Evolutionary conservation across 805 yeast species (phyloP).

Genomic region (Yamadazyma nakazawae): DNA sequence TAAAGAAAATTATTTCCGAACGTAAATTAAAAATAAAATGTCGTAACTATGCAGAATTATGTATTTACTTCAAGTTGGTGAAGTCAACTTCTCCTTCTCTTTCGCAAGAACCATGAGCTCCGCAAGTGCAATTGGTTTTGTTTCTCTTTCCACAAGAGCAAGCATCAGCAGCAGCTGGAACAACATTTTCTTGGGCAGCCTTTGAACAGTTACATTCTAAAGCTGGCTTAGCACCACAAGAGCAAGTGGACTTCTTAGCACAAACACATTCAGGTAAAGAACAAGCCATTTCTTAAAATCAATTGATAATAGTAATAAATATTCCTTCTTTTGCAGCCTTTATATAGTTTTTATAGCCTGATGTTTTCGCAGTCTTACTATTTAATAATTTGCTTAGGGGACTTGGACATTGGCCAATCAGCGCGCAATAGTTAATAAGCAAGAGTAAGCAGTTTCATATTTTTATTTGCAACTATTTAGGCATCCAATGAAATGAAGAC

Average conservation of each 20-base stretch:
- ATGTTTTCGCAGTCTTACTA: conserved; percentile 4
- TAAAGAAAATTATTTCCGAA: too few relatives aligned
- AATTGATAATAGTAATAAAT: neutral
- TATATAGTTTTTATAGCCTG: conserved; percentile 1
- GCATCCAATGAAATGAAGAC: conserved; percentile 1
- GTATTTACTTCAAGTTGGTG: conserved; percentile 37
- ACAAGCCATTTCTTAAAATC: conserved; percentile 22
- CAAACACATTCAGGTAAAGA: conserved; percentile 51
- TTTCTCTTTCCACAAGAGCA: conserved; percentile 61
- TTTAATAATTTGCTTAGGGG: neutral
- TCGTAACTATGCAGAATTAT: neutral
- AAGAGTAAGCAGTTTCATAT: neutral
- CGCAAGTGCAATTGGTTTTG: conserved; percentile 55
- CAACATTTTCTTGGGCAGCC: conserved; percentile 50
- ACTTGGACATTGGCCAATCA: conserved; percentile 4
- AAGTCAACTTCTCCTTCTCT: conserved; percentile 61
- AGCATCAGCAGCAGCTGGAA: conserved; percentile 38
- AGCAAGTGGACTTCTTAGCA: conserved; percentile 60
- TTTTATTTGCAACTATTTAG: conserved; percentile 3
- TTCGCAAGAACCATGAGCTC: conserved; percentile 37
- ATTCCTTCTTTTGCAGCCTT: neutral
- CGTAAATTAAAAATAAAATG: neutral
- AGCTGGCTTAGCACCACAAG: conserved; percentile 61
- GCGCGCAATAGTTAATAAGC: conserved; percentile 3
- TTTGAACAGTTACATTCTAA: conserved; percentile 53